Evolutionary conservation across 495 filamentous ascomycete species (phyloP), one percentile per base, ranked within the genome.

Genomic region (Neurospora sp.): DNA sequence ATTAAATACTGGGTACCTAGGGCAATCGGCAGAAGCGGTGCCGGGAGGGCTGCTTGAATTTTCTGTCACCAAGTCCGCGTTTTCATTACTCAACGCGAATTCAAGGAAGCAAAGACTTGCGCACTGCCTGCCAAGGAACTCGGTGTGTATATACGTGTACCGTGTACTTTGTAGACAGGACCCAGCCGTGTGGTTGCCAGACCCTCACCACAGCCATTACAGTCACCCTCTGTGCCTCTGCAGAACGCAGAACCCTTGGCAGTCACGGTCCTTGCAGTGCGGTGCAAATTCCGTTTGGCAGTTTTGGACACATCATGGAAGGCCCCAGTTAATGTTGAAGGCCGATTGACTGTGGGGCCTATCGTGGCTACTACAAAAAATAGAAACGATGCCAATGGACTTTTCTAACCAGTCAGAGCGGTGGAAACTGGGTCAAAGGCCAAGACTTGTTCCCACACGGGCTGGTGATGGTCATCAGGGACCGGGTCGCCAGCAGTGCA

Each of bases 81-180:
- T 44, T 70, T 48, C 40, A 70, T 72, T 72, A 74, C 73, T 69
- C 53, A 40, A 61, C 45, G 35, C 7, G 17, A 45, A 53, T 42
- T 72, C 59, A 27, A n/a, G 40, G 41, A 53, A 37, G 22, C 22
- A 61, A 16, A 59, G 22, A 61, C 22, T 31, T 61, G 42, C 42
- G 45, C 48, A 12, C 53, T 31, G 12, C 53, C 53, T 65, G 27
- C 53, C 53, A 65, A 48, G 22, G 8, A 48, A 22, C 8, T 48
- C n/a, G 44, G 44, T 3, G 8, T 31, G 53, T 37, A 27, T 27
- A 27, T 27, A 37, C 35, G 6, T 37, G 35, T 37, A 6, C 35
- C 4, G 35, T 35, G 31, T 35, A 61, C 53, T 17, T 61, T n/a
- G 17, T 14, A 16, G 22, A 16, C 27, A 10, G 53, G 53, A 65